Percentiles rank a stretch among this genome's conserved stretches.
phyloP scores from a whole-genome alignment of 192 early-diverging fungal genomes.

The Phlyctochytrium planicorne region DNA sequence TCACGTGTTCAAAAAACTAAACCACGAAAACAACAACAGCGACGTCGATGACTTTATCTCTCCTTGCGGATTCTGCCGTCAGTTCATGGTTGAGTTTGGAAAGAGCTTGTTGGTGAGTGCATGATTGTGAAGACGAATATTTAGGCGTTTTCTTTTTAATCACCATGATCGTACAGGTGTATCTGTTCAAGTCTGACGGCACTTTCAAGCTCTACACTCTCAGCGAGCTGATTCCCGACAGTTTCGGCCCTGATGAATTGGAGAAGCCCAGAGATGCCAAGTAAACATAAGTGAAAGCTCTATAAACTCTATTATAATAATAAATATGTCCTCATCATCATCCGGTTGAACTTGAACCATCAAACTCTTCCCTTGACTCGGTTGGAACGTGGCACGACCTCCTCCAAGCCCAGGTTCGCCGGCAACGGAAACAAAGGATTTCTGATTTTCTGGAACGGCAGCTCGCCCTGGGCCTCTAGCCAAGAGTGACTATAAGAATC shows the following conservation, averaged over 20 bases:
- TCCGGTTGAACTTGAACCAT: too few species aligned
- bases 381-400: too few species aligned
- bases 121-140: neutral
- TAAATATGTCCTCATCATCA: too few species aligned
- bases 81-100: slow-evolving; percentile 84
- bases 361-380: too few species aligned
- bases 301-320: too few species aligned
- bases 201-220: slow-evolving; percentile 49
- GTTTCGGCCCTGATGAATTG: slow-evolving; percentile 71
- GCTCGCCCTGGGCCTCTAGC: too few species aligned
- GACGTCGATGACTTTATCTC: slow-evolving; percentile 53
- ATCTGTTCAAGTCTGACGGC: slow-evolving; percentile 57
- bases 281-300: neutral
- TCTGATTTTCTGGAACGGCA: too few species aligned
- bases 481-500: neutral
- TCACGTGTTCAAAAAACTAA: neutral
- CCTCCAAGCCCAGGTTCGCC: too few species aligned
- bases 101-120: slow-evolving; percentile 50
- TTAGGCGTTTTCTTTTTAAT: neutral
- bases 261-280: slow-evolving; percentile 26
- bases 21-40: slow-evolving; percentile 13
- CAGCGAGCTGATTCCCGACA: slow-evolving; percentile 61
- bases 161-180: slow-evolving; percentile 30
- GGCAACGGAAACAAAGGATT: too few species aligned
- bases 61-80: slow-evolving; percentile 70